These are phyloP conservation scores for Quercus dentata DNA, from an alignment of 306 rosid genomes.

Conservation along the genomic window DNA sequence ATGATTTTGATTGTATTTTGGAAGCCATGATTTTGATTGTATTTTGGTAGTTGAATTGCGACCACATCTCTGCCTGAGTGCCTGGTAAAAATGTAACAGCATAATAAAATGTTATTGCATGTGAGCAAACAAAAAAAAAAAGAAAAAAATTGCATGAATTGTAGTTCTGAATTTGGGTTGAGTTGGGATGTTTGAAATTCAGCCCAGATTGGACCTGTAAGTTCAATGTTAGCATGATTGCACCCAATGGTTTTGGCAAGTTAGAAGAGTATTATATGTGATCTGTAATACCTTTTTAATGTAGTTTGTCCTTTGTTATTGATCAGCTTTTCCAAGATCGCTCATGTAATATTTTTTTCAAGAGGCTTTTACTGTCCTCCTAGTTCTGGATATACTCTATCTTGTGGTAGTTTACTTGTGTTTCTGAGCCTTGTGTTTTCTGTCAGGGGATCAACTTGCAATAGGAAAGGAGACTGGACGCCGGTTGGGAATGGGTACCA, in stretches of 20 bases:
- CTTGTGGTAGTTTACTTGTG: not conserved
- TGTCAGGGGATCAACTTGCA: conserved; percentile 92
- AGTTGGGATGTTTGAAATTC: not conserved
- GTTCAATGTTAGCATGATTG: not conserved
- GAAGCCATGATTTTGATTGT: conserved; percentile 17
- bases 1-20: conserved; percentile 13
- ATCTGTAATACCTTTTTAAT: not conserved
- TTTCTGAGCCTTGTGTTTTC: conserved; percentile 4
- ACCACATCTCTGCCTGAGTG: not conserved
- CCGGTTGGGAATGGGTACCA: conserved; percentile 98
- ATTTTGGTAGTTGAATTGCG: conserved; percentile 6
- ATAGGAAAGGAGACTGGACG: conserved; percentile 99
- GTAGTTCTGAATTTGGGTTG: not conserved
- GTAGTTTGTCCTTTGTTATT: not conserved
- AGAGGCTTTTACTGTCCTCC: not conserved
- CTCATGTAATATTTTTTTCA: not conserved
- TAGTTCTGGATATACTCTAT: not conserved
- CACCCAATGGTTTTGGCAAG: not conserved
- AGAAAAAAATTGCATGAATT: not conserved
- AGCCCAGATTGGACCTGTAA: not conserved
- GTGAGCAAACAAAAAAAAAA: not conserved
- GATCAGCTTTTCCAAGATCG: not conserved
- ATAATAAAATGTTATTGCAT: not conserved
- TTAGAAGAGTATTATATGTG: not conserved
- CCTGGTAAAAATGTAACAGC: conserved; percentile 6